Evolutionary conservation across 805 yeast species (phyloP).

Genomic region (Wickerhamomyces ciferrii): DNA sequence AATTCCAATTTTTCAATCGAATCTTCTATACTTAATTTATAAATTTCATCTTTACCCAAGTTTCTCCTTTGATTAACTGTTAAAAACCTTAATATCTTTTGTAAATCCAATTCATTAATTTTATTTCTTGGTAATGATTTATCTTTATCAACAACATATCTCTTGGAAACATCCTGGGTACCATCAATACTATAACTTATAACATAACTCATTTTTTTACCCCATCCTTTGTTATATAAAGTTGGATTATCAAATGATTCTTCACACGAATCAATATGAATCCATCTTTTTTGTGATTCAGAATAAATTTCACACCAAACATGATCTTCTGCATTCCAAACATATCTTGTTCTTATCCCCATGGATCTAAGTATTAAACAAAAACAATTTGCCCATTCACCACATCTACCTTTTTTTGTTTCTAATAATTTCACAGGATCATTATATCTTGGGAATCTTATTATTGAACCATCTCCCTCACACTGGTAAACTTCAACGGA

Average conservation of each 20-base stretch:
- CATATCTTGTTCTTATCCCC: conserved; percentile 59
- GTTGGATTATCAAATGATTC: conserved; percentile 77
- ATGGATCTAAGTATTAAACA: conserved; percentile 63
- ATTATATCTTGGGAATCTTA: conserved; percentile 75
- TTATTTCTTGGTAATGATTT: conserved; percentile 42
- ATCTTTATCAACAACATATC: conserved; percentile 49
- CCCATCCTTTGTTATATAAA: conserved; percentile 83
- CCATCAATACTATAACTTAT: conserved; percentile 64
- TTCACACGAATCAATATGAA: conserved; percentile 88
- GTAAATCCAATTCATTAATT: conserved; percentile 35
- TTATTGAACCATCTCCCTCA: conserved; percentile 37
- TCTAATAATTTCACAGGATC: conserved; percentile 56
- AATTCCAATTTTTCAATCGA: conserved; percentile 29
- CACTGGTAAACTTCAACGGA: conserved; percentile 65
- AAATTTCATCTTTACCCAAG: conserved; percentile 29
- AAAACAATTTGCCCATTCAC: conserved; percentile 92
- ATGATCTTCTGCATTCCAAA: conserved; percentile 91
- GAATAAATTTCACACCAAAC: conserved; percentile 95
- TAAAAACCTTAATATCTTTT: conserved; percentile 26
- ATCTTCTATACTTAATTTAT: conserved; percentile 31
- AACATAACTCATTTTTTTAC: conserved; percentile 86
- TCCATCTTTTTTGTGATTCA: conserved; percentile 56
- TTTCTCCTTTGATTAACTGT: conserved; percentile 29
- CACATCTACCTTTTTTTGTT: conserved; percentile 77
- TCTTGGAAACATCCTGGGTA: conserved; percentile 59